Evolutionary conservation across 352 stramenopile species (phyloP).

Genomic region (Globisporangium megalacanthum): DNA sequence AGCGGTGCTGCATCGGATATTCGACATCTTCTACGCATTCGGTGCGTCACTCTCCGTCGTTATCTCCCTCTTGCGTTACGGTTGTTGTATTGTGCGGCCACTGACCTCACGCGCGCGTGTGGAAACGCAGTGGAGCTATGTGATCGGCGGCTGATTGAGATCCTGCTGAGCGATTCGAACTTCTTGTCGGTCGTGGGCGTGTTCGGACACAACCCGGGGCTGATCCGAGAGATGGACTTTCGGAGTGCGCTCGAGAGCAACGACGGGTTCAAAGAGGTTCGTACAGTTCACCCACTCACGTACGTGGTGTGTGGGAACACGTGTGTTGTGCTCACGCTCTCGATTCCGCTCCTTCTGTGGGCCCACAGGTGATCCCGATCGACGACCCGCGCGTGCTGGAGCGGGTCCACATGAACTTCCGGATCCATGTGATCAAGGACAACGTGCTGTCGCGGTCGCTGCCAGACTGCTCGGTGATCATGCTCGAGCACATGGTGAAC

Average conservation of each 20-base stretch:
- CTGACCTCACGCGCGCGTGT: background rate
- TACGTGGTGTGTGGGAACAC: too few relatives aligned
- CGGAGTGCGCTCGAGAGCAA: conserved; percentile 51
- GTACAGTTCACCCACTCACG: too few relatives aligned
- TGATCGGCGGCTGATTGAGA: conserved; percentile 57
- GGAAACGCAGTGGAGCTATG: conserved; percentile 57
- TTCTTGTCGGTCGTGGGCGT: conserved; percentile 81
- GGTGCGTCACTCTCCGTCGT: conserved; percentile 18
- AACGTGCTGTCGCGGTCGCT: conserved; percentile 77
- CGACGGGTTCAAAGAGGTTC: conserved; percentile 61
- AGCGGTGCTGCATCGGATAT: conserved; percentile 52
- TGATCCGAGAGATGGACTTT: conserved; percentile 77
- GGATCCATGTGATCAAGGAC: conserved; percentile 86
- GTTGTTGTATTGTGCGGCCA: background rate
- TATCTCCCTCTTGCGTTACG: background rate
- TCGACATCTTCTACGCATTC: conserved; percentile 73
- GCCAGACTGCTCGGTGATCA: conserved; percentile 64
- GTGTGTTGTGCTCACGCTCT: background rate
- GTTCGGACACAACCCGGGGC: conserved; percentile 71
- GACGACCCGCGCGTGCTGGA: conserved; percentile 46
- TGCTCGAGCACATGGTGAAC: conserved; percentile 79
- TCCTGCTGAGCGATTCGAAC: conserved; percentile 66
- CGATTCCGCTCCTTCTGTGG: background rate
- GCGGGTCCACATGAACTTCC: conserved; percentile 83
- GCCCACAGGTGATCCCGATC: conserved; percentile 63